Percentiles rank a stretch among this genome's conserved stretches.
phyloP scores from a whole-genome alignment of 148 eudicot species.

The Heliosperma pusillum region DNA sequence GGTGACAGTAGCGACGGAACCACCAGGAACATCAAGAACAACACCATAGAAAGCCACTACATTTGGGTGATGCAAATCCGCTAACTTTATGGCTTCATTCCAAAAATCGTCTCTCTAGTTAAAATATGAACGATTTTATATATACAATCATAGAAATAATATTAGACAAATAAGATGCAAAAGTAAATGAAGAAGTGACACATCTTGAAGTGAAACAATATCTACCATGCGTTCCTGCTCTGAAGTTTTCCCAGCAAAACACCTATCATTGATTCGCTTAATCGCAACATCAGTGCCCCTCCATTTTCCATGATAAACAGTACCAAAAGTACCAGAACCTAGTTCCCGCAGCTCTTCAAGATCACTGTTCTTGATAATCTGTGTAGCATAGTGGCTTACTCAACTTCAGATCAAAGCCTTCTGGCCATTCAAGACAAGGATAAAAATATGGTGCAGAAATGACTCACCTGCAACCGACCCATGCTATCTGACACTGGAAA shows the following conservation, averaged over 20 bases:
- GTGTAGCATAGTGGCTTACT: constrained; percentile 8
- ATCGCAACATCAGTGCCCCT: constrained; percentile 98
- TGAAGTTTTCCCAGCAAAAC: constrained; percentile 86
- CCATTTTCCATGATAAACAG: constrained; percentile 98
- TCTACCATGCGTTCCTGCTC: constrained; percentile 86
- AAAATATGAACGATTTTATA: not conserved
- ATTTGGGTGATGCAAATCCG: constrained; percentile 94
- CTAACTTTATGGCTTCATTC: constrained; percentile 95
- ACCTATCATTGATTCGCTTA: constrained; percentile 84
- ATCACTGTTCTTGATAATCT: constrained; percentile 85
- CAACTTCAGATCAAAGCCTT: not conserved
- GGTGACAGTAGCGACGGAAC: constrained; percentile 93
- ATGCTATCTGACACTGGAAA: constrained; percentile 65
- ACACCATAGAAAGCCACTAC: constrained; percentile 97
- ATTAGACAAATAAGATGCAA: constrained; percentile 11
- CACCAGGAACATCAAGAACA: constrained; percentile 94
- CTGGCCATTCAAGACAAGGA: not conserved
- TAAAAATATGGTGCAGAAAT: constrained; percentile 8
- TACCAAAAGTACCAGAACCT: constrained; percentile 96
- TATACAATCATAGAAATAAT: not conserved
- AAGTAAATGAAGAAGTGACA: not conserved
- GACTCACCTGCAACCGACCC: constrained; percentile 79
- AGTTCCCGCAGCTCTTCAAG: constrained; percentile 88
- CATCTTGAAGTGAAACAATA: not conserved
- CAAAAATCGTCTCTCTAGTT: constrained; percentile 83